Evolutionary conservation across 257 asterid genomes (phyloP), one percentile per base, ranked within the genome.

Genomic region (Penstemon barbatus): DNA sequence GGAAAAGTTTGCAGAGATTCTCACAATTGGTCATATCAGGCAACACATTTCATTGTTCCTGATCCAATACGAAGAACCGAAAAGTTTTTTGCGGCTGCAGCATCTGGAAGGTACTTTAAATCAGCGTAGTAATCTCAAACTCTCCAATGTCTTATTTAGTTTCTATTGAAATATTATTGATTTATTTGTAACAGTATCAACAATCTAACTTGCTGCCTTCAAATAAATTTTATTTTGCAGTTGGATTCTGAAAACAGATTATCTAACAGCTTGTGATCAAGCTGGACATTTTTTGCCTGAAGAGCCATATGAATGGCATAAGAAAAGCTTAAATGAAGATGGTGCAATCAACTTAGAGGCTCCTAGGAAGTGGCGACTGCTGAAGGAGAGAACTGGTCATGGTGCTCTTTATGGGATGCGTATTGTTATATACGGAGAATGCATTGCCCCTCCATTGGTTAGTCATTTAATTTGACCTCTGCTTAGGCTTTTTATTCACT

Each of bases 21-120:
- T 78, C 99, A 94, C 77, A 85, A 80, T 49, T 94, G 99, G 99
- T 87, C 95, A 2, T 93, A 90, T 83, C 95, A 93, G 71, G 99
- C 97, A 71, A 94, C 99, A 54, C 96, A 94, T 77, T 84, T 87
- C 70, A 75, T 94, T 72, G 89, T 86, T 69, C 97, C 99, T 0
- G 97, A 87, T 70, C 97, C 97, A 9, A 45, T 91, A 10, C 79
- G 85, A 72, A 79, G 99, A 85, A 94, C 99, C 0, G 99, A 94
- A 72, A 94, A 94, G 74, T 80, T 94, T 59, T 94, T 94, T 38
- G 99, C 97, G 37, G 97, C 97, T 71, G 97, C 93, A 13, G 96
- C 99, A 46, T 89, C 99, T 50, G 99, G 99, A 84, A 85, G 97
- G 99, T 90, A 80, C 68, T 51, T 66, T 25, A 61, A 56, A 42